Evolutionary conservation across 2,329 filamentous ascomycete species (phyloP).

Genomic region (Acephala macrosclerotiorum): DNA sequence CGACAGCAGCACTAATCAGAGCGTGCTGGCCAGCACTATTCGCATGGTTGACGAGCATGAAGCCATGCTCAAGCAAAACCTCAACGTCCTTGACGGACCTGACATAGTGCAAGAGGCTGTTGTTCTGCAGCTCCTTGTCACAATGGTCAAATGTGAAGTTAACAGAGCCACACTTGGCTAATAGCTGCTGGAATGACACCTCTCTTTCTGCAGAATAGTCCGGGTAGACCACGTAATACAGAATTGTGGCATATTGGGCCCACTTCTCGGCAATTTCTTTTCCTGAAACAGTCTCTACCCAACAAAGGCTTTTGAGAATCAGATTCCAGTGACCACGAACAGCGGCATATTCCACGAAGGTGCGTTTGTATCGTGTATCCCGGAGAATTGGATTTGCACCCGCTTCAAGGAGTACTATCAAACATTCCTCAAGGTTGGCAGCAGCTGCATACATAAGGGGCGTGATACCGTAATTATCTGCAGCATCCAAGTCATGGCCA

Average conservation of each 20-base stretch:
- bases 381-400: slow-evolving; percentile 3
- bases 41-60: slow-evolving; percentile 15
- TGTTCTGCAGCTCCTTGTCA: slow-evolving; percentile 6
- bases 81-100: slow-evolving; percentile 13
- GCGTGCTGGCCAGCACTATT: slow-evolving; percentile 16
- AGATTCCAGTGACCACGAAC: too few relatives aligned
- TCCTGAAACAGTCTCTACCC: too few relatives aligned
- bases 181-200: too few relatives aligned
- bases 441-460: slow-evolving; percentile 17
- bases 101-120: slow-evolving; percentile 14
- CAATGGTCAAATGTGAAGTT: too few relatives aligned
- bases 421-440: slow-evolving; percentile 1
- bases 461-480: slow-evolving; percentile 13
- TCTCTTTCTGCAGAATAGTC: too few relatives aligned
- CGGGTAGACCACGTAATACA: too few relatives aligned
- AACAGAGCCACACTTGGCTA: too few relatives aligned
- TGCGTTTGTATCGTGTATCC: too few relatives aligned
- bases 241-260: too few relatives aligned
- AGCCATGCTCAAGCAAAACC: slow-evolving; percentile 15
- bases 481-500: slow-evolving; percentile 13
- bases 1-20: slow-evolving; percentile 2
- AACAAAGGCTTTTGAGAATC: too few relatives aligned
- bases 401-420: slow-evolving; percentile 8
- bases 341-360: too few relatives aligned
- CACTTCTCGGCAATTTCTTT: too few relatives aligned